Base-by-base conservation (phyloP, 306 rosid genomes). In the Prunus armeniaca region DNA sequence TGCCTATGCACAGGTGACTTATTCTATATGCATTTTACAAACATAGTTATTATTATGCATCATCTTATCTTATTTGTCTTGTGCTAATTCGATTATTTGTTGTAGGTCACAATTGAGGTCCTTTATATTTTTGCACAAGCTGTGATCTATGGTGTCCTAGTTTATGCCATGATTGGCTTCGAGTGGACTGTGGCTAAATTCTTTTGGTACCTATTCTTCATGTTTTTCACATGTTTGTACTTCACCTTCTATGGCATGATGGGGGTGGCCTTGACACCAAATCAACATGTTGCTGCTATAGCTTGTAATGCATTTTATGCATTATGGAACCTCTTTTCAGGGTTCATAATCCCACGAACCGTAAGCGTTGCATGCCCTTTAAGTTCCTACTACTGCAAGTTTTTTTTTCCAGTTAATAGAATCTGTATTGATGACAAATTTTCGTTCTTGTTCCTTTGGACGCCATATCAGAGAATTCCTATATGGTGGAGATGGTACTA, bases 401-500 rank as follows among this genome's bases (percentile, higher is more conserved):
- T 38, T 50, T 28, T 45, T 28, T 0, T 5, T 34, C 41, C 41
- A 34, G 51, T 52, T 19, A 27, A n/a, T n/a, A 9, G 0, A 38
- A 41, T 17, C 1, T 56, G 24, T 10, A 41, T 22, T 65, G 9
- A 65, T 65, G 19, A 19, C 20, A 41, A 41, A 6, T 20, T 34
- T 38, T 38, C 65, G 22, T 24, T 55, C 24, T 3, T 71, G 64
- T 71, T 71, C 51, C 17, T 71, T 71, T 54, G 32, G 65, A 38
- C 13, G 19, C 46, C 41, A 34, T n/a, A 3, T 41, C 72, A 88
- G 92, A 86, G 81, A 14, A 88, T 88, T 50, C 92, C 92, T 34
- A 71, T 84, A 11, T 85, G 89, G 89, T 85, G 92, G 92, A 88
- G 88, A 54, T 88, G 92, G 90, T 88, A 82, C 76, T 78, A 77